phyloP scores from a whole-genome alignment of 2,329 filamentous ascomycete genomes.

The Plenodomus lindquistii region DNA sequence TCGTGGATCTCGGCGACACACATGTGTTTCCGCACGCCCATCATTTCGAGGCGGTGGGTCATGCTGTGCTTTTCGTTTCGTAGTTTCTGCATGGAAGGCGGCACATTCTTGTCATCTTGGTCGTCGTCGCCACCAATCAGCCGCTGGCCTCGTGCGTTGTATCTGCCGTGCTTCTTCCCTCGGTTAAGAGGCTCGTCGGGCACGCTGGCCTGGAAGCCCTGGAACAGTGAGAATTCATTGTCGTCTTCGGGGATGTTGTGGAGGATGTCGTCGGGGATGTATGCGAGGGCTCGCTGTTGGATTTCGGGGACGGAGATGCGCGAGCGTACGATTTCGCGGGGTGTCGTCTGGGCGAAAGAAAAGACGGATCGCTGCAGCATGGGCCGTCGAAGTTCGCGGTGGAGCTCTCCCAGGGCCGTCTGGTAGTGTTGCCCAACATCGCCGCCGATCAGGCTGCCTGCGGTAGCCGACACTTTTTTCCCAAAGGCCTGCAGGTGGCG shows the following conservation, averaged over 20 bases:
- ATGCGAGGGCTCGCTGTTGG: constrained; percentile 86
- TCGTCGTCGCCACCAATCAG: constrained; percentile 66
- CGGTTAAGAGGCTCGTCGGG: constrained; percentile 67
- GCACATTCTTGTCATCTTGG: constrained; percentile 56
- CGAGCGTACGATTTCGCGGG: constrained; percentile 90
- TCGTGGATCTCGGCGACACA: constrained; percentile 93
- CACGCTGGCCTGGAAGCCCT: constrained; percentile 91
- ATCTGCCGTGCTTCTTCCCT: constrained; percentile 63
- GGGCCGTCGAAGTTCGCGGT: constrained; percentile 84
- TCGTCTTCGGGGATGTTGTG: constrained; percentile 84
- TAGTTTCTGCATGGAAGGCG: constrained; percentile 71
- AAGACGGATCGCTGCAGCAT: constrained; percentile 87
- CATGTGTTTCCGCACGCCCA: constrained; percentile 95
- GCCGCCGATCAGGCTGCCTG: constrained; percentile 78
- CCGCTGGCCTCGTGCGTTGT: constrained; percentile 75
- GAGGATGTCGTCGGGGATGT: constrained; percentile 87
- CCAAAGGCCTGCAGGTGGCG: constrained; percentile 90
- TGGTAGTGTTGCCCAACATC: constrained; percentile 72
- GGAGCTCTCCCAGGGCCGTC: constrained; percentile 83
- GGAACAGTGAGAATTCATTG: constrained; percentile 89
- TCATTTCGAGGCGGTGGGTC: constrained; percentile 86
- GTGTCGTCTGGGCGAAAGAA: constrained; percentile 84
- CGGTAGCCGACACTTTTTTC: constrained; percentile 92
- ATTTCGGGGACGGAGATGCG: constrained; percentile 91
- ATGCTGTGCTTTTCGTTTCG: constrained; percentile 79